Evolutionary conservation across 2,329 filamentous ascomycete species (phyloP).

Genomic region (Hymenoscyphus albidus): DNA sequence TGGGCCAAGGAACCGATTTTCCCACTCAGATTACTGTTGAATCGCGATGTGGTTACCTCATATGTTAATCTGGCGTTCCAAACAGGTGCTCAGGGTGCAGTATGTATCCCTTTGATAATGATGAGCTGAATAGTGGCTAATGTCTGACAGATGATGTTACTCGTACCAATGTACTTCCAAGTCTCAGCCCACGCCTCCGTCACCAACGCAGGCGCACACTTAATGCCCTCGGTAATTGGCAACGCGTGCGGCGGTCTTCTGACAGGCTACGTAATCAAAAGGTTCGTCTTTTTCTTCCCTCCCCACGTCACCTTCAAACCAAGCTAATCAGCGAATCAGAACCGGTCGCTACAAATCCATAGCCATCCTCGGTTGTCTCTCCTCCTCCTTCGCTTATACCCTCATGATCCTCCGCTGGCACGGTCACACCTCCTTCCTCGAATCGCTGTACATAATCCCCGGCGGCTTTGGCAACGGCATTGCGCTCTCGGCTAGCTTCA

Average conservation of each 20-base stretch:
- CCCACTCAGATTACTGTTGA: conserved; percentile 50
- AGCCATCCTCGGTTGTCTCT: conserved; percentile 47
- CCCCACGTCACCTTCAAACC: too few species aligned
- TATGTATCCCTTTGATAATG: conserved; percentile 29
- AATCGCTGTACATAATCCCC: conserved; percentile 58
- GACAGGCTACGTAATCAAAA: conserved; percentile 43
- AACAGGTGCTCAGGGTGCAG: conserved; percentile 52
- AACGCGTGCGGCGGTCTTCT: conserved; percentile 62
- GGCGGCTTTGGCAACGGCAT: conserved; percentile 50
- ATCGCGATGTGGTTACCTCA: conserved; percentile 48
- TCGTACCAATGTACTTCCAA: conserved; percentile 67
- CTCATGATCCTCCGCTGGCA: conserved; percentile 53
- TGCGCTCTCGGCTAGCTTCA: conserved; percentile 44
- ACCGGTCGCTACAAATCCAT: conserved; percentile 58
- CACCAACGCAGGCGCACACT: conserved; percentile 54
- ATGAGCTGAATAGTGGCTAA: neutral
- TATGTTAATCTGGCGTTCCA: conserved; percentile 53
- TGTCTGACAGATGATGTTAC: conserved; percentile 52
- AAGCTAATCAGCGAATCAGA: conserved; percentile 6
- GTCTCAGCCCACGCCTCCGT: conserved; percentile 55
- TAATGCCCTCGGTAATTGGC: conserved; percentile 64
- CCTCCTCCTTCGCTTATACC: conserved; percentile 47
- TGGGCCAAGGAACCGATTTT: conserved; percentile 54
- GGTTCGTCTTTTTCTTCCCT: conserved; percentile 18
- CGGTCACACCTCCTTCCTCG: conserved; percentile 52